Conservation (phyloP, 78 protist genomes). For the Chrysochromulina parva region DNA sequence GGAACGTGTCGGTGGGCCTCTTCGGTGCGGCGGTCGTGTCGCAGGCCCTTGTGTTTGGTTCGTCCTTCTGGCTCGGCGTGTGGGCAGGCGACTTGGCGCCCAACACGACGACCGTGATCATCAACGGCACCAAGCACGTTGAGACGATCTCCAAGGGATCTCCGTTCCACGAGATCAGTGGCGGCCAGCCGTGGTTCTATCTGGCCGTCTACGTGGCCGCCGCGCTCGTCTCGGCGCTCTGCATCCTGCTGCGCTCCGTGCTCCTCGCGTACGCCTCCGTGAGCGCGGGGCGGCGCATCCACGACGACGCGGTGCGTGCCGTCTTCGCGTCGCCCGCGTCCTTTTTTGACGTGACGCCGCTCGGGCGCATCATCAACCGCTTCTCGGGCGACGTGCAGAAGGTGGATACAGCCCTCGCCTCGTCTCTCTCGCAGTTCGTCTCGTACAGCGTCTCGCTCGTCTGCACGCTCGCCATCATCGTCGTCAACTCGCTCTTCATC, state of each 20-base stretch:
- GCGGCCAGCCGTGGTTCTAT: slow-evolving; percentile 27
- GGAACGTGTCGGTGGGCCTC: neutral
- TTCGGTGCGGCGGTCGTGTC: neutral
- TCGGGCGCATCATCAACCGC: slow-evolving; percentile 91
- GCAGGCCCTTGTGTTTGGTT: neutral
- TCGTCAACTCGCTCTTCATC: neutral
- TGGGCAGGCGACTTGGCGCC: slow-evolving; percentile 20
- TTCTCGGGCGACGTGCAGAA: slow-evolving; percentile 80
- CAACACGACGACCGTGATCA: too few relatives aligned
- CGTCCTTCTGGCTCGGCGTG: slow-evolving; percentile 26
- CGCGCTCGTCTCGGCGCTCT: neutral
- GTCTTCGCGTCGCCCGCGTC: slow-evolving; percentile 45
- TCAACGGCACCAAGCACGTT: too few relatives aligned
- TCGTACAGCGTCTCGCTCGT: neutral
- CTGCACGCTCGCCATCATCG: neutral
- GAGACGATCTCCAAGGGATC: too few relatives aligned
- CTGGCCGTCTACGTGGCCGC: slow-evolving; percentile 27
- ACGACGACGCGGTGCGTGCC: slow-evolving; percentile 1
- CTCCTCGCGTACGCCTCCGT: neutral
- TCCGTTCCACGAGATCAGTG: neutral
- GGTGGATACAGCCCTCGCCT: slow-evolving; percentile 61
- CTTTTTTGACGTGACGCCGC: slow-evolving; percentile 92
- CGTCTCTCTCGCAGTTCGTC: neutral
- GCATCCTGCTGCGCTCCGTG: neutral
- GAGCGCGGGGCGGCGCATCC: slow-evolving; percentile 36